These are phyloP conservation scores for Paramyrothecium roridum DNA, from an alignment of 2,329 filamentous ascomycete species.

Conservation along the genomic window DNA sequence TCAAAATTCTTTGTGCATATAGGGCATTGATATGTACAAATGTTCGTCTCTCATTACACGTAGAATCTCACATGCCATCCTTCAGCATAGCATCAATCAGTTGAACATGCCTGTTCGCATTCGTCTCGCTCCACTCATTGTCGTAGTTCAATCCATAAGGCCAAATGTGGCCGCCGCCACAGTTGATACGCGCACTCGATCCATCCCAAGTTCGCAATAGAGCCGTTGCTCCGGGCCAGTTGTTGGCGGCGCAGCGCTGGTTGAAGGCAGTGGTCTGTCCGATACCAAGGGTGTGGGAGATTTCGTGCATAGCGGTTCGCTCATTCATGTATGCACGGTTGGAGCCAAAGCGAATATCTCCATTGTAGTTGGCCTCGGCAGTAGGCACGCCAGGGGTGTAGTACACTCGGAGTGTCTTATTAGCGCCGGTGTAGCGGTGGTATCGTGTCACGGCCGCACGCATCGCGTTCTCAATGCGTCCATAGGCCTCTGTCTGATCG, in stretches of 20 bases:
- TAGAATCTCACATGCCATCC: constrained; percentile 30
- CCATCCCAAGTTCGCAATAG: constrained; percentile 41
- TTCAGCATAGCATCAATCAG: constrained; percentile 41
- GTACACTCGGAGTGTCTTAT: constrained; percentile 34
- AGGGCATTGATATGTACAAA: too few species aligned
- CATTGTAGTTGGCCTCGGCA: constrained; percentile 42
- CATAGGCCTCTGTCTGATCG: constrained; percentile 41
- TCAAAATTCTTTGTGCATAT: too few species aligned
- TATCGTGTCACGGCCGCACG: constrained; percentile 35
- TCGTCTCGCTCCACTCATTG: constrained; percentile 40
- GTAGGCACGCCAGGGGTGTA: constrained; percentile 42
- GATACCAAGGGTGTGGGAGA: constrained; percentile 44
- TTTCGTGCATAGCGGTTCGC: constrained; percentile 46
- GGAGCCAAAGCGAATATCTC: constrained; percentile 42
- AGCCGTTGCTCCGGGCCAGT: constrained; percentile 37
- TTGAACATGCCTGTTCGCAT: constrained; percentile 38
- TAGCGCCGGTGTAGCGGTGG: constrained; percentile 26
- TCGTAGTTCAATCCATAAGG: constrained; percentile 41
- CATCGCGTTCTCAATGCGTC: constrained; percentile 40
- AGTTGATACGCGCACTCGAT: constrained; percentile 28
- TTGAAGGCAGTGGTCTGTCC: constrained; percentile 39
- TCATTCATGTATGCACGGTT: constrained; percentile 45
- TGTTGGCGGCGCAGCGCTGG: constrained; percentile 29
- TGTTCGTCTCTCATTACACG: too few species aligned
- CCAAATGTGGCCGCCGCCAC: constrained; percentile 37